Evolutionary conservation across 345 rosid genomes (phyloP).

Genomic region (Mercurialis annua): DNA sequence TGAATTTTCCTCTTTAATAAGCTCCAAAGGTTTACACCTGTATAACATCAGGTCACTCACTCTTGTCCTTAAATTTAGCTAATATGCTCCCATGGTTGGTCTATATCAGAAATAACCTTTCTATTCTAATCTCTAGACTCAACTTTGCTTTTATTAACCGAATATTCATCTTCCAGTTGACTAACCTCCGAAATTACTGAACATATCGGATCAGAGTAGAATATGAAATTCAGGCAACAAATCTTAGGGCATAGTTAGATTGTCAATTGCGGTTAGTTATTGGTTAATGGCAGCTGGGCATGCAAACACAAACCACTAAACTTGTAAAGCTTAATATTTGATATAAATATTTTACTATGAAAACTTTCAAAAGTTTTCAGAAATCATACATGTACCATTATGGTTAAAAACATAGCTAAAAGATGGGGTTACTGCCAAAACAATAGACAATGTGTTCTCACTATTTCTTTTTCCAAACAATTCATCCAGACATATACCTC

Average conservation of each 20-base stretch:
- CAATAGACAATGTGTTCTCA: too few species aligned
- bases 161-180: slow-evolving; percentile 1
- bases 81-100: background rate
- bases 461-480: too few species aligned
- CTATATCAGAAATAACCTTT: background rate
- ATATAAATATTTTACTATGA: too few species aligned
- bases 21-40: background rate
- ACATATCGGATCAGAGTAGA: background rate
- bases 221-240: background rate
- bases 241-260: background rate
- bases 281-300: background rate
- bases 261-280: background rate
- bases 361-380: background rate
- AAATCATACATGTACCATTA: background rate
- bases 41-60: background rate
- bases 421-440: background rate
- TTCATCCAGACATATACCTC: background rate
- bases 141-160: background rate
- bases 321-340: background rate
- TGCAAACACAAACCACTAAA: background rate
- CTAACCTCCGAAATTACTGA: background rate
- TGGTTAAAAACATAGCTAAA: background rate
- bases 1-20: background rate
- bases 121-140: background rate
- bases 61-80: background rate